These are phyloP conservation scores for Aspergillus thermomutatus DNA, from an alignment of 2,329 filamentous ascomycete genomes.

Conservation along the genomic window DNA sequence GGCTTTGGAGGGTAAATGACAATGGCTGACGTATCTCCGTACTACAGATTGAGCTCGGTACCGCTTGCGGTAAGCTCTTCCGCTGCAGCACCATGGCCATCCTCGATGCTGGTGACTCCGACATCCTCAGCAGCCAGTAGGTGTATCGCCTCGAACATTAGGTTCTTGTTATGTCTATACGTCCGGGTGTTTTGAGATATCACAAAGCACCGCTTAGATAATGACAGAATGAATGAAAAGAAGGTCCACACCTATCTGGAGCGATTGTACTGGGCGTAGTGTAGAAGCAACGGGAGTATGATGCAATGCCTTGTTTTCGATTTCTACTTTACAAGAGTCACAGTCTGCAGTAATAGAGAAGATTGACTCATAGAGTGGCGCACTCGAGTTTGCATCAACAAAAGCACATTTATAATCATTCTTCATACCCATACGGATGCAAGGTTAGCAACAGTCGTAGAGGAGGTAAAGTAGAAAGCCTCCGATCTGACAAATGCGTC, in stretches of 20 bases:
- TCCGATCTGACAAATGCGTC: conserved; percentile 22
- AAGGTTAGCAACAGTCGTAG: not conserved
- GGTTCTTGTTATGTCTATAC: conserved; percentile 21
- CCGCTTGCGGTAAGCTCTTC: conserved; percentile 98
- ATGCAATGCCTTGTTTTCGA: not conserved
- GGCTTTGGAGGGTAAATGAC: conserved; percentile 22
- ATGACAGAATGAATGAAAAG: conserved; percentile 17
- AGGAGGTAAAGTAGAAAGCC: conserved; percentile 5
- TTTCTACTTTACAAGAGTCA: not conserved
- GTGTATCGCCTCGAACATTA: conserved; percentile 12
- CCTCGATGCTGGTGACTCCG: conserved; percentile 95
- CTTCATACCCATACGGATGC: not conserved
- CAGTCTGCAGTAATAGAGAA: not conserved
- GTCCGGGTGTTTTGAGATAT: conserved; percentile 7
- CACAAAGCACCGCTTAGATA: conserved; percentile 17
- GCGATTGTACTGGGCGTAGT: not conserved
- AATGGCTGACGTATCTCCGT: conserved; percentile 53
- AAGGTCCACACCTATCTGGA: conserved; percentile 8
- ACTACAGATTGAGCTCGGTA: conserved; percentile 90
- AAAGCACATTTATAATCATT: conserved; percentile 2
- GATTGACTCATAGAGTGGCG: not conserved
- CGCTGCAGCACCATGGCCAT: conserved; percentile 96
- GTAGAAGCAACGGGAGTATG: not conserved
- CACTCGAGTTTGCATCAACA: not conserved
- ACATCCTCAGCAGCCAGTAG: conserved; percentile 68